Evolutionary conservation across 2,329 filamentous ascomycete species (phyloP).

Genomic region (Bimuria novae-zelandiae): DNA sequence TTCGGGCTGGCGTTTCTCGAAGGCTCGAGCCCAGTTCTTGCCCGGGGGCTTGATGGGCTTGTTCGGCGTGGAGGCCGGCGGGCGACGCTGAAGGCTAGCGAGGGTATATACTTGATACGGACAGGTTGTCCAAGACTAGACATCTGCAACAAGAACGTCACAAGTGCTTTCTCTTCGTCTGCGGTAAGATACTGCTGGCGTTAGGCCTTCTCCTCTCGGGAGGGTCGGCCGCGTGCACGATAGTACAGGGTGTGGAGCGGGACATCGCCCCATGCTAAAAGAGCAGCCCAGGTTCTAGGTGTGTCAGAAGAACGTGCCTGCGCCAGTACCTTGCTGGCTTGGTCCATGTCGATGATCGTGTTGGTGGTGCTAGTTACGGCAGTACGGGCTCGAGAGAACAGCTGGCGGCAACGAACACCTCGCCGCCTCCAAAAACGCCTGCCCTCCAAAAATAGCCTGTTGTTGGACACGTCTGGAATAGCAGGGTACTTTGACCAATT

Average conservation of each 20-base stretch:
- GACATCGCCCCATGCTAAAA: conserved; percentile 13
- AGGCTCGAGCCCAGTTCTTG: no score
- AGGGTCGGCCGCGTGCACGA: conserved; percentile 27
- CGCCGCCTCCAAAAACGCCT: no score
- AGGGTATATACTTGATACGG: conserved; percentile 24
- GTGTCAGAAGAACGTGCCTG: neutral
- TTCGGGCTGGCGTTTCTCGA: conserved; percentile 17
- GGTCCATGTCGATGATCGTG: no score
- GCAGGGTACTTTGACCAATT: no score
- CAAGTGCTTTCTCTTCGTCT: conserved; percentile 33
- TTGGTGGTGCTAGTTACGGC: no score
- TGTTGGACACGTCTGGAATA: no score
- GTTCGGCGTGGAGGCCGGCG: conserved; percentile 8
- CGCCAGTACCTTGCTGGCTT: neutral
- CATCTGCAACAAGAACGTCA: conserved; percentile 22
- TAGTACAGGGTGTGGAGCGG: conserved; percentile 29
- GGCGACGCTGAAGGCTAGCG: conserved; percentile 17
- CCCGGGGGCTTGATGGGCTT: no score
- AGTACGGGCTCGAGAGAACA: no score
- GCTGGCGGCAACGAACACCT: no score
- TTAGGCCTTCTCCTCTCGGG: conserved; percentile 31
- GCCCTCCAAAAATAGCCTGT: no score
- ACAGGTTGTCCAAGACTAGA: conserved; percentile 20
- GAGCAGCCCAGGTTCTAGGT: neutral
- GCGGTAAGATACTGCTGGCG: conserved; percentile 34